phyloP scores from a whole-genome alignment of 495 filamentous ascomycete species.

The Penicillium atrosanguineum region DNA sequence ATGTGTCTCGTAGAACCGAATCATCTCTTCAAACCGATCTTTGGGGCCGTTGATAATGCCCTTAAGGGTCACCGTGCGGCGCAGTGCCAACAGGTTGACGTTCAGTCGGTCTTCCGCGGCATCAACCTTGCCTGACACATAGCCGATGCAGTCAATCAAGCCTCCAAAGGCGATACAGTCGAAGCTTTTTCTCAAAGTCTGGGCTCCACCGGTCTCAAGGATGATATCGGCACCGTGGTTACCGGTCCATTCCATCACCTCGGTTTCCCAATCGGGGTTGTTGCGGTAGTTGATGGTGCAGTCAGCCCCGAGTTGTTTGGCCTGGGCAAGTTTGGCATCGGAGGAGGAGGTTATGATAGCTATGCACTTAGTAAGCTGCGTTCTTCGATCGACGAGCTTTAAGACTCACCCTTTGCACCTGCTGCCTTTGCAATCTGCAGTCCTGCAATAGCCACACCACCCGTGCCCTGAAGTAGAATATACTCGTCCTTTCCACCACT shows the following conservation, averaged over 20 bases:
- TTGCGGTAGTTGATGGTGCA: slow-evolving; percentile 68
- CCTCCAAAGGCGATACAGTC: slow-evolving; percentile 66
- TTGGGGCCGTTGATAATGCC: slow-evolving; percentile 61
- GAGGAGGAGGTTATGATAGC: slow-evolving; percentile 77
- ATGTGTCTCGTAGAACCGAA: slow-evolving; percentile 55
- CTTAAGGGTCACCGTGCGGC: slow-evolving; percentile 49
- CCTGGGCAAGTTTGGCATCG: slow-evolving; percentile 57
- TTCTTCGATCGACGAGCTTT: slow-evolving; percentile 47
- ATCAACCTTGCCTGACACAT: slow-evolving; percentile 58
- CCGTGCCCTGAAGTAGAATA: slow-evolving; percentile 75
- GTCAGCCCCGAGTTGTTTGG: slow-evolving; percentile 59
- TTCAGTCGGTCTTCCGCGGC: slow-evolving; percentile 41
- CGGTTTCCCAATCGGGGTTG: slow-evolving; percentile 64
- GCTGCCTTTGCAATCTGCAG: slow-evolving; percentile 80
- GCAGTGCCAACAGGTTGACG: slow-evolving; percentile 51
- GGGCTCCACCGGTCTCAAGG: slow-evolving; percentile 63
- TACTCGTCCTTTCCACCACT: slow-evolving; percentile 62
- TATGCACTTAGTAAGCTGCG: slow-evolving; percentile 11
- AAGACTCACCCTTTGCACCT: slow-evolving; percentile 55
- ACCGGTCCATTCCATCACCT: slow-evolving; percentile 59
- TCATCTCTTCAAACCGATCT: slow-evolving; percentile 62
- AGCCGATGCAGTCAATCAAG: slow-evolving; percentile 65
- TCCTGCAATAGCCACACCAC: slow-evolving; percentile 74
- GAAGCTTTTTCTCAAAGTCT: slow-evolving; percentile 60
- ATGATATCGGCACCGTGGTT: slow-evolving; percentile 66